These are phyloP conservation scores for Smittium culicis DNA, from an alignment of 371 early-diverging fungal species.

Conservation along the genomic window DNA sequence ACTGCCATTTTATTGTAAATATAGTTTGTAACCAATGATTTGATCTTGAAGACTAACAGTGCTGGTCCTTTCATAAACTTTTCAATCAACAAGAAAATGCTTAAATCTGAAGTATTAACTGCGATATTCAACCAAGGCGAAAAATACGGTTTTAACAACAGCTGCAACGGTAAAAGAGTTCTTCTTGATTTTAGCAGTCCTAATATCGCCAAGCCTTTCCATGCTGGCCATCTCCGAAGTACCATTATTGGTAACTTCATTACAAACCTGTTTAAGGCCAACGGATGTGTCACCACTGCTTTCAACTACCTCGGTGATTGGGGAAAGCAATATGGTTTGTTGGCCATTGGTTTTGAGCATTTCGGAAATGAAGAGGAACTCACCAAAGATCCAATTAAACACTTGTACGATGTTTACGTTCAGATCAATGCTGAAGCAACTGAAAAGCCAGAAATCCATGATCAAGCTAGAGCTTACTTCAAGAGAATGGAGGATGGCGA, in stretches of 20 bases:
- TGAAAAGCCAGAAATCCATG: slow-evolving; percentile 58
- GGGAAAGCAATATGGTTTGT: slow-evolving; percentile 99
- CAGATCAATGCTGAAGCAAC: slow-evolving; percentile 69
- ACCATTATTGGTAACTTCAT: slow-evolving; percentile 98
- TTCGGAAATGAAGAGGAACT: slow-evolving; percentile 72
- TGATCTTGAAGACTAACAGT: slow-evolving; percentile 40
- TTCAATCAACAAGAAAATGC: slow-evolving; percentile 43
- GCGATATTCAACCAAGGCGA: slow-evolving; percentile 36
- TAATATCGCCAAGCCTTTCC: slow-evolving; percentile 99
- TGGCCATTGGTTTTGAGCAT: slow-evolving; percentile 85
- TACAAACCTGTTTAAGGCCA: slow-evolving; percentile 62
- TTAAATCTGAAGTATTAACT: slow-evolving; percentile 38
- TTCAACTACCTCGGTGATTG: slow-evolving; percentile 99
- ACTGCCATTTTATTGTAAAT: too few relatives aligned
- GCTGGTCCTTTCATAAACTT: slow-evolving; percentile 80
- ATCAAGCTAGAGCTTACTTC: slow-evolving; percentile 91
- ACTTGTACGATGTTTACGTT: slow-evolving; percentile 94
- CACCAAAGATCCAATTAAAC: slow-evolving; percentile 76
- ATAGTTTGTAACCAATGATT: too few relatives aligned
- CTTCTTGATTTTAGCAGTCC: slow-evolving; percentile 95
- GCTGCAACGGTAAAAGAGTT: slow-evolving; percentile 51
- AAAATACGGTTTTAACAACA: slow-evolving; percentile 48
- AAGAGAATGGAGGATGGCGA: slow-evolving; percentile 96
- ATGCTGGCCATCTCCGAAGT: slow-evolving; percentile 97
- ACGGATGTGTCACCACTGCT: slow-evolving; percentile 74